These are phyloP conservation scores for Neofusicoccum kwambonambiense DNA, from an alignment of 2,329 filamentous ascomycete genomes.

Conservation along the genomic window DNA sequence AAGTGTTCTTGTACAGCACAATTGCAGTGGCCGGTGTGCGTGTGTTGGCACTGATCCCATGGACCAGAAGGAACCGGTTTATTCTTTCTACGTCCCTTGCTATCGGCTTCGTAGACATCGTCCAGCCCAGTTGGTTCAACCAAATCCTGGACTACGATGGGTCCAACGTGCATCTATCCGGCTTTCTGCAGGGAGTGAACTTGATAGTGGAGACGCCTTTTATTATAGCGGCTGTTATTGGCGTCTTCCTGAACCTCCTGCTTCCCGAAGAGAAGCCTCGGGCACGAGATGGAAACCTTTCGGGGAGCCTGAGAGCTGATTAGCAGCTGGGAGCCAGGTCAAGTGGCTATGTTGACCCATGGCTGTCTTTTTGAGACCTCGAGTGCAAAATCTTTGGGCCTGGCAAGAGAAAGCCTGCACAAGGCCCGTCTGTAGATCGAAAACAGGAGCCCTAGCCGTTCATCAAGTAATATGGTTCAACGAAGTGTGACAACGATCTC, in stretches of 20 bases:
- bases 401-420: too few relatives aligned
- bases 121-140: constrained; percentile 40
- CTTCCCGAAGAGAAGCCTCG: constrained; percentile 34
- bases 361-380: not conserved
- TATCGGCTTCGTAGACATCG: constrained; percentile 39
- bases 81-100: constrained; percentile 28
- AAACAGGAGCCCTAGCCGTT: too few relatives aligned
- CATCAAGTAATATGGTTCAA: not conserved
- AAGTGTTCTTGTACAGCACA: constrained; percentile 33
- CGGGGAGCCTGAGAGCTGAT: constrained; percentile 13
- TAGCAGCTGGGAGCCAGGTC: not conserved
- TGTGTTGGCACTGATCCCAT: constrained; percentile 28
- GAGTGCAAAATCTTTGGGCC: not conserved
- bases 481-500: constrained; percentile 32
- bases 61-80: constrained; percentile 31
- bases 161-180: constrained; percentile 36
- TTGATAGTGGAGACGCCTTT: constrained; percentile 43
- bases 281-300: not conserved
- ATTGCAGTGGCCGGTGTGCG: constrained; percentile 30
- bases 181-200: constrained; percentile 43
- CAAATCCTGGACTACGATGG: constrained; percentile 40
- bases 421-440: too few relatives aligned
- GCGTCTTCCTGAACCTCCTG: constrained; percentile 43
- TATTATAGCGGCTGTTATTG: constrained; percentile 39
- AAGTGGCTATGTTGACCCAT: not conserved